phyloP scores from a whole-genome alignment of 768 basidiomycete genomes.

The Calocera viscosa region DNA sequence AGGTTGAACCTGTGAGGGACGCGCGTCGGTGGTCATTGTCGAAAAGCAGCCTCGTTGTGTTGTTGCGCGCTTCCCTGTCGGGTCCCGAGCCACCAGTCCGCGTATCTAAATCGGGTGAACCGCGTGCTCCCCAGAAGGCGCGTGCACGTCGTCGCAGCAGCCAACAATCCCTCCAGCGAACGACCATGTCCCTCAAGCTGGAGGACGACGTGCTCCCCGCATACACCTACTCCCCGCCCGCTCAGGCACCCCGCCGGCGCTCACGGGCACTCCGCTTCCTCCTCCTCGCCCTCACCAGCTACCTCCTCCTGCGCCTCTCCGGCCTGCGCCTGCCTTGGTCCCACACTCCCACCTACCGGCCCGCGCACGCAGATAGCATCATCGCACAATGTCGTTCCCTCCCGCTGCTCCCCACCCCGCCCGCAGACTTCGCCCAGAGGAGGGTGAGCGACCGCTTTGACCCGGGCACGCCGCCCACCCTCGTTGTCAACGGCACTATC shows the following conservation, averaged over 20 bases:
- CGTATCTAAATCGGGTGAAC: too few relatives aligned
- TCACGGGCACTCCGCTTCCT: neutral
- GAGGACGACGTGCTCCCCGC: neutral
- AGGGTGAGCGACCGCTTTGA: constrained; percentile 55
- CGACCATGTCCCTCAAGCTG: neutral
- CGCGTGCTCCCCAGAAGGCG: too few relatives aligned
- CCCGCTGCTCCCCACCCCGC: neutral
- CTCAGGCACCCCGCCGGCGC: neutral
- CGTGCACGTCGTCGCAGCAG: neutral
- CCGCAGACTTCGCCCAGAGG: constrained; percentile 26
- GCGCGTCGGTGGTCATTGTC: too few relatives aligned
- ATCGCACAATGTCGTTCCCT: neutral
- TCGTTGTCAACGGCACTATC: constrained; percentile 14
- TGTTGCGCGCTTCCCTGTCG: too few relatives aligned
- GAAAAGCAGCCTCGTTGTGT: too few relatives aligned
- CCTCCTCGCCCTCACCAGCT: neutral
- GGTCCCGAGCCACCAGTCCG: too few relatives aligned
- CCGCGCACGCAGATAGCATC: neutral
- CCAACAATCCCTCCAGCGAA: neutral
- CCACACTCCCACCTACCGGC: neutral
- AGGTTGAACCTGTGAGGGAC: too few relatives aligned
- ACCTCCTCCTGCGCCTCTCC: neutral
- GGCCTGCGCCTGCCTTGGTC: neutral
- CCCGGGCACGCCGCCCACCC: constrained; percentile 24
- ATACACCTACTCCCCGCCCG: neutral